A percentile compares a stretch with the other conserved stretches of the same genome.
Evolutionary conservation across 805 yeast species (phyloP).

Genomic region (Lachancea fermentati): DNA sequence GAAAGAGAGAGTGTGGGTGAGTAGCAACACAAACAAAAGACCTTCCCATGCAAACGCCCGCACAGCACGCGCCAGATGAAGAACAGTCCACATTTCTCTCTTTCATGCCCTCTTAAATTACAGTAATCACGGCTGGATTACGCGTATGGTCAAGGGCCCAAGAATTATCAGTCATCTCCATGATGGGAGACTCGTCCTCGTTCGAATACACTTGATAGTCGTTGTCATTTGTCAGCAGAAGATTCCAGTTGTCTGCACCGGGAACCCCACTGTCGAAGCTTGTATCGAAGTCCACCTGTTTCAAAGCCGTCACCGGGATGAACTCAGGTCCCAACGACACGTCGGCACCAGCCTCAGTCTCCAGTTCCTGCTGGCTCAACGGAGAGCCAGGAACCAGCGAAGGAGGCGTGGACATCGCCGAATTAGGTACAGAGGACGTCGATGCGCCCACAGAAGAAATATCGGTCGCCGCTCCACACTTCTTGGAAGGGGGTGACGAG

Average conservation of each 20-base stretch:
- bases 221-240: slow-evolving; percentile 7
- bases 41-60: background rate
- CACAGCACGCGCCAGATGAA: background rate
- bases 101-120: background rate
- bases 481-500: no score
- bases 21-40: background rate
- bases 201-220: slow-evolving; percentile 4
- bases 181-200: slow-evolving; percentile 9
- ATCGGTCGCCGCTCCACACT: background rate
- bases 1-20: slow-evolving; percentile 1
- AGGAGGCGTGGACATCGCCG: slow-evolving; percentile 1
- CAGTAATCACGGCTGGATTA: slow-evolving; percentile 41
- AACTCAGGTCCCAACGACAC: background rate
- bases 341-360: background rate
- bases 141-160: slow-evolving; percentile 39
- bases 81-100: background rate
- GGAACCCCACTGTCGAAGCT: background rate
- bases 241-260: slow-evolving; percentile 9
- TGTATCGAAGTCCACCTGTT: background rate
- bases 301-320: background rate
- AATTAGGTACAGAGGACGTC: background rate
- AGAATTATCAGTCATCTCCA: slow-evolving; percentile 25
- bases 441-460: background rate
- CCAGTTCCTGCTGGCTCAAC: slow-evolving; percentile 1
- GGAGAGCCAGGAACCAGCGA: slow-evolving; percentile 2